Evolutionary conservation across 805 yeast species (phyloP).

Genomic region (Maudiozyma bulderi): DNA sequence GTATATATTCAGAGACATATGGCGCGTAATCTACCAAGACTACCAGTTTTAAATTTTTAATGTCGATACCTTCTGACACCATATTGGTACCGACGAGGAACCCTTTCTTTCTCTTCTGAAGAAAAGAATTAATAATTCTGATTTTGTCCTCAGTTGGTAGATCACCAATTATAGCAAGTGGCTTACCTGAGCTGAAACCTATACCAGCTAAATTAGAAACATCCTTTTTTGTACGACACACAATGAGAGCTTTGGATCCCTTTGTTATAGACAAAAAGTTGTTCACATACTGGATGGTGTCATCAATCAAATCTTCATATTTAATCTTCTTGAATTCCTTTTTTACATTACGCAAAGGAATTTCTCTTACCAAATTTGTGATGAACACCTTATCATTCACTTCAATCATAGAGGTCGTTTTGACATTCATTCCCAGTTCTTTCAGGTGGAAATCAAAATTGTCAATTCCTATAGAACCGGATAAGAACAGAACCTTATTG

Average conservation of each 20-base stretch:
- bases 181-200: neutral
- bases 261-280: neutral
- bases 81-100: neutral
- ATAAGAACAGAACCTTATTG: neutral
- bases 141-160: neutral
- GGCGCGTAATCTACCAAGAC: neutral
- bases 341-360: neutral
- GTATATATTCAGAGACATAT: neutral
- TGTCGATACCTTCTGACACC: neutral
- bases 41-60: neutral
- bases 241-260: neutral
- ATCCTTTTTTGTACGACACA: neutral
- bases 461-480: neutral
- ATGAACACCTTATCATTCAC: neutral
- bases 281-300: no score
- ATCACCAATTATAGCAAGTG: neutral
- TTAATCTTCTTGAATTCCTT: neutral
- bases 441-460: neutral
- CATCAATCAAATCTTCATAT: neutral
- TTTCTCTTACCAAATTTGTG: neutral
- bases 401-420: neutral
- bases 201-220: neutral
- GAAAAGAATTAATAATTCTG: neutral
- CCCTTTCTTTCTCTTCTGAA: neutral
- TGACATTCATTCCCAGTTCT: neutral